Conservation (phyloP, 2,329 filamentous ascomycete genomes). For the Nigrograna mackinnonii region DNA sequence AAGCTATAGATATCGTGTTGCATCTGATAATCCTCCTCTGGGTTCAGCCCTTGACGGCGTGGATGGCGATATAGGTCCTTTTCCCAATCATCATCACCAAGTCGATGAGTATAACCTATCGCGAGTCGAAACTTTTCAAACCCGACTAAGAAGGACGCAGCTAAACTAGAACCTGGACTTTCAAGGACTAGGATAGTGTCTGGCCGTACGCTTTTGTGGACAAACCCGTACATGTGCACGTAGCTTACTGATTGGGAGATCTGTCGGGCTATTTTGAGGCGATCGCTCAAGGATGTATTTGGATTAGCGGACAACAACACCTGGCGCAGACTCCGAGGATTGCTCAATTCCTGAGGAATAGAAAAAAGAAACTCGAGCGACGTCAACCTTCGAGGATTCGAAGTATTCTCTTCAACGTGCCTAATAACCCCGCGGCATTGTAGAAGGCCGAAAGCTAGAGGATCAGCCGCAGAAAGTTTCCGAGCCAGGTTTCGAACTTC, state of each 20-base stretch:
- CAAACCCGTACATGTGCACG: slow-evolving; percentile 46
- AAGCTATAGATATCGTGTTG: slow-evolving; percentile 62
- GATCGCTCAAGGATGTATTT: slow-evolving; percentile 25
- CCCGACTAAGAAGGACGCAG: slow-evolving; percentile 46
- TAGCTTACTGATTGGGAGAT: slow-evolving; percentile 42
- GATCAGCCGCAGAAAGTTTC: slow-evolving; percentile 25
- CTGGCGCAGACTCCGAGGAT: slow-evolving; percentile 18
- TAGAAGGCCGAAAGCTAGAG: slow-evolving; percentile 30
- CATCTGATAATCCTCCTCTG: slow-evolving; percentile 50
- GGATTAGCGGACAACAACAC: slow-evolving; percentile 11
- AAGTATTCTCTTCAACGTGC: slow-evolving; percentile 11
- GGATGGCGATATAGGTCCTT: slow-evolving; percentile 58
- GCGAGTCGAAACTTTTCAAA: slow-evolving; percentile 48
- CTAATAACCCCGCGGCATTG: slow-evolving; percentile 31
- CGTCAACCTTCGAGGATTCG: not conserved
- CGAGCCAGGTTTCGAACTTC: slow-evolving; percentile 26
- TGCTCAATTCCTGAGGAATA: slow-evolving; percentile 6
- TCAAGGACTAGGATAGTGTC: slow-evolving; percentile 43
- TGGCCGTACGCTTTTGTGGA: slow-evolving; percentile 53
- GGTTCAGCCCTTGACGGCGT: slow-evolving; percentile 46
- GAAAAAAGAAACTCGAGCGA: slow-evolving; percentile 15
- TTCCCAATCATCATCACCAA: slow-evolving; percentile 45
- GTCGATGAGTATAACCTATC: slow-evolving; percentile 30
- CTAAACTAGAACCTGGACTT: slow-evolving; percentile 17
- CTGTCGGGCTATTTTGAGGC: slow-evolving; percentile 34